Evolutionary conservation across 768 basidiomycete species (phyloP).

Genomic region (Russula earlei): DNA sequence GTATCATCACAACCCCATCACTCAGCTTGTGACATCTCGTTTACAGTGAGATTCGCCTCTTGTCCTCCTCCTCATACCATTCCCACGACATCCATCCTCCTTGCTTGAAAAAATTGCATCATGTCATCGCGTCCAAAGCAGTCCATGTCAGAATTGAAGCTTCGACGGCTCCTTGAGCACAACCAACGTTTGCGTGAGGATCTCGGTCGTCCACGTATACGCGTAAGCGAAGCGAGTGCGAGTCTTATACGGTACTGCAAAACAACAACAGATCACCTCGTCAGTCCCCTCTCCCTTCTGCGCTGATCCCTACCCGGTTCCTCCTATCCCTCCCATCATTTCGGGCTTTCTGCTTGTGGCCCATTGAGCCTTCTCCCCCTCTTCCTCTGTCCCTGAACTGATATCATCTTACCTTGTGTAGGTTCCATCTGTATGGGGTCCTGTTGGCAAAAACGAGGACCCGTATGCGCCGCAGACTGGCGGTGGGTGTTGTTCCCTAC

Average conservation of each 20-base stretch:
- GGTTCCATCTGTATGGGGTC: constrained; percentile 97
- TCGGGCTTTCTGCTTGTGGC: not conserved
- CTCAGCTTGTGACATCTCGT: not conserved
- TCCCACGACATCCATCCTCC: not conserved
- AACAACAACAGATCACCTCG: constrained; percentile 61
- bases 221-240: constrained; percentile 63
- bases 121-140: constrained; percentile 61
- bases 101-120: constrained; percentile 11
- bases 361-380: too few relatives aligned
- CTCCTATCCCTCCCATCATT: not conserved
- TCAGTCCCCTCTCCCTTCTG: constrained; percentile 26
- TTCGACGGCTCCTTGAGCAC: constrained; percentile 67
- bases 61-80: not conserved
- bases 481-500: constrained; percentile 15
- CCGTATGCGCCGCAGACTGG: constrained; percentile 64
- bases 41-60: not conserved
- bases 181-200: constrained; percentile 67
- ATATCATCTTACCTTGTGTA: constrained; percentile 28
- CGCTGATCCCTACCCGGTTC: not conserved
- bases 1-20: not conserved
- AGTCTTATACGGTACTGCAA: constrained; percentile 69
- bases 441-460: constrained; percentile 84
- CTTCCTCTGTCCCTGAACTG: constrained; percentile 14
- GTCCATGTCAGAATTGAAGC: constrained; percentile 75
- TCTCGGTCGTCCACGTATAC: constrained; percentile 57